Evolutionary conservation across 306 rosid genomes (phyloP).

Genomic region (Acmispon strigosus): DNA sequence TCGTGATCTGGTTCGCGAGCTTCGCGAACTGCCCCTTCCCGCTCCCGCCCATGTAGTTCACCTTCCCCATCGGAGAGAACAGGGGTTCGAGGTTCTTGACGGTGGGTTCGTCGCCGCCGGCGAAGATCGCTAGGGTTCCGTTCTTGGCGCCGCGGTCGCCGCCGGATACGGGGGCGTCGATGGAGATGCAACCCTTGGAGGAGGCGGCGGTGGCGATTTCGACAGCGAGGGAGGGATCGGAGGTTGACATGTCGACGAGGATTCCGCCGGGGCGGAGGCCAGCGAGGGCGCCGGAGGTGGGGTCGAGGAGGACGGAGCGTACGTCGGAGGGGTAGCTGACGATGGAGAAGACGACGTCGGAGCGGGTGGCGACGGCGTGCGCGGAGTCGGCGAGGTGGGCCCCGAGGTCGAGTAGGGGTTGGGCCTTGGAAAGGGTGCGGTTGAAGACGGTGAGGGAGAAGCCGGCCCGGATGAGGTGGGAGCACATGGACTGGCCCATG

Average conservation of each 20-base stretch:
- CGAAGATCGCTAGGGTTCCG: constrained; percentile 68
- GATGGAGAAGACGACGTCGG: constrained; percentile 86
- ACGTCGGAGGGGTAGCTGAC: constrained; percentile 95
- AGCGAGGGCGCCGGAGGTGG: constrained; percentile 65
- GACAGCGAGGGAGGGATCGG: constrained; percentile 84
- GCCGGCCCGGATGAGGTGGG: constrained; percentile 82
- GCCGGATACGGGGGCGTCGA: constrained; percentile 90
- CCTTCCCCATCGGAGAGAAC: constrained; percentile 57
- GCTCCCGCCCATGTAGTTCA: constrained; percentile 73
- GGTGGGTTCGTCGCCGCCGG: constrained; percentile 56
- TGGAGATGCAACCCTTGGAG: constrained; percentile 40
- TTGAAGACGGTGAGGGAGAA: constrained; percentile 83
- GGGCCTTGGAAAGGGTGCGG: constrained; percentile 83
- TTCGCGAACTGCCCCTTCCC: constrained; percentile 94
- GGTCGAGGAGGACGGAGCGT: constrained; percentile 71
- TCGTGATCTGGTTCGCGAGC: constrained; percentile 71
- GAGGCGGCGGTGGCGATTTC: constrained; percentile 57
- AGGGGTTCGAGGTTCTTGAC: constrained; percentile 35
- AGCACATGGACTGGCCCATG: constrained; percentile 86
- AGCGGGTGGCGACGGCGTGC: constrained; percentile 53
- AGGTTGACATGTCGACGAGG: constrained; percentile 90
- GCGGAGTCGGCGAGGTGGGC: constrained; percentile 64
- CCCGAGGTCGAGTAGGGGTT: constrained; percentile 71
- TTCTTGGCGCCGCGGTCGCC: constrained; percentile 80
- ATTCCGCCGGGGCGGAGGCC: constrained; percentile 76